phyloP scores from a whole-genome alignment of 2,329 filamentous ascomycete species.

The Aspergillus sp. region DNA sequence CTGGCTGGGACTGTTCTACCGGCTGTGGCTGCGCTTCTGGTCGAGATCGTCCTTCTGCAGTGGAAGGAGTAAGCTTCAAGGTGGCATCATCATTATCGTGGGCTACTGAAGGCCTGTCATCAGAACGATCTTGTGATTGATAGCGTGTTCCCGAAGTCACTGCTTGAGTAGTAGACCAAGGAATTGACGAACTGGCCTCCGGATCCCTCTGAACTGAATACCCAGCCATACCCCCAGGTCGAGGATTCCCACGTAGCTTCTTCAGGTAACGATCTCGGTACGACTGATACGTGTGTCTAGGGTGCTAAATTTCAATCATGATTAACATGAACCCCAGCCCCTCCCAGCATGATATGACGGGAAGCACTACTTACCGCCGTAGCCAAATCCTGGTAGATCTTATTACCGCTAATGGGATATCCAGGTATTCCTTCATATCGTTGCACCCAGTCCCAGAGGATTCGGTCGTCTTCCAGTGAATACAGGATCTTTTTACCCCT shows the following conservation, averaged over 20 bases:
- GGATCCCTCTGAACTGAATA: not conserved
- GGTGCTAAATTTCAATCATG: constrained; percentile 21
- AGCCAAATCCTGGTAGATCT: constrained; percentile 37
- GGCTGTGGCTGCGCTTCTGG: too few species aligned
- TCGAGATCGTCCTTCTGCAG: too few species aligned
- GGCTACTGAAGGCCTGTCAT: not conserved
- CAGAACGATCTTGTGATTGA: not conserved
- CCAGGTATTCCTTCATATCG: constrained; percentile 23
- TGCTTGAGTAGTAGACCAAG: not conserved
- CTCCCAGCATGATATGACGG: too few species aligned
- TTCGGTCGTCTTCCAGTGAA: constrained; percentile 38
- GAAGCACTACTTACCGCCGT: not conserved
- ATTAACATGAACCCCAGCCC: too few species aligned
- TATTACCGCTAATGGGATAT: constrained; percentile 31
- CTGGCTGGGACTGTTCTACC: too few species aligned
- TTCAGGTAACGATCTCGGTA: constrained; percentile 43
- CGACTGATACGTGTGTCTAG: constrained; percentile 42
- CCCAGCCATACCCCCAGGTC: constrained; percentile 20
- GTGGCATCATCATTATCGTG: not conserved
- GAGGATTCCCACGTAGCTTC: constrained; percentile 26
- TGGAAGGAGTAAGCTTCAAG: too few species aligned
- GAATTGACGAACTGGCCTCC: not conserved
- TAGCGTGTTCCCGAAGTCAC: not conserved
- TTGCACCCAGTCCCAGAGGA: constrained; percentile 39
- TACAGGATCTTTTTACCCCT: constrained; percentile 28